phyloP scores from a whole-genome alignment of 2,329 filamentous ascomycete species.

The Fusarium concolor region DNA sequence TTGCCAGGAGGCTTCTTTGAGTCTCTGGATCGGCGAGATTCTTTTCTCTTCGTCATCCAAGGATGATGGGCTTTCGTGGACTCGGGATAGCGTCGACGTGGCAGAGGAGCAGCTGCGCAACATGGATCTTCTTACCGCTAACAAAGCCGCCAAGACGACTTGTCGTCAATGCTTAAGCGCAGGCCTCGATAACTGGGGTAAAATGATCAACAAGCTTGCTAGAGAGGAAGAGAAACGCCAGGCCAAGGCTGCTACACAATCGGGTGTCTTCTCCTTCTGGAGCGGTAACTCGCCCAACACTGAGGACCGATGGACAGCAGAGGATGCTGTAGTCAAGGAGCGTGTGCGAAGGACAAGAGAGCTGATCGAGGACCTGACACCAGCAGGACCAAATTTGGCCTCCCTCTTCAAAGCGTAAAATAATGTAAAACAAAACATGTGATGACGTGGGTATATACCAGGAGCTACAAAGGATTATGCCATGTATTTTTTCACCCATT shows the following conservation, averaged over 20 bases:
- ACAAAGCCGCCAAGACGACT: conserved; percentile 58
- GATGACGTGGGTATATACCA: conserved; percentile 4
- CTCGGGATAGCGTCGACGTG: conserved; percentile 84
- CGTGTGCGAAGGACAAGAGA: conserved; percentile 63
- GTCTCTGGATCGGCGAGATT: conserved; percentile 94
- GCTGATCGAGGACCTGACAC: conserved; percentile 62
- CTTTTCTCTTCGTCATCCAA: conserved; percentile 73
- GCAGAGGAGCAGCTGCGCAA: conserved; percentile 75
- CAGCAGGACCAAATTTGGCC: conserved; percentile 50
- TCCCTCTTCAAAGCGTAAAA: conserved; percentile 57
- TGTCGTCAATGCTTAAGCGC: conserved; percentile 83
- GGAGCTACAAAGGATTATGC: conserved; percentile 25
- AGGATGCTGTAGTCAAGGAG: conserved; percentile 66
- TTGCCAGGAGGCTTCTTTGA: conserved; percentile 88
- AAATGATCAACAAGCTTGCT: conserved; percentile 78
- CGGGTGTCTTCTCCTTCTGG: conserved; percentile 54
- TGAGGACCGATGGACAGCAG: conserved; percentile 64
- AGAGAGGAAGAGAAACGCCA: conserved; percentile 59
- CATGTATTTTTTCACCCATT: conserved; percentile 34
- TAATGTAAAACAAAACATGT: conserved; percentile 9
- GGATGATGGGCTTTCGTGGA: conserved; percentile 87
- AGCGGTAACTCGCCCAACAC: conserved; percentile 48
- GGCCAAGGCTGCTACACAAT: conserved; percentile 49
- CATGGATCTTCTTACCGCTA: conserved; percentile 47
- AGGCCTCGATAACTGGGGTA: conserved; percentile 83